These are phyloP conservation scores for Globisporangium cylindrosporum DNA, from an alignment of 352 stramenopile species.

Conservation along the genomic window DNA sequence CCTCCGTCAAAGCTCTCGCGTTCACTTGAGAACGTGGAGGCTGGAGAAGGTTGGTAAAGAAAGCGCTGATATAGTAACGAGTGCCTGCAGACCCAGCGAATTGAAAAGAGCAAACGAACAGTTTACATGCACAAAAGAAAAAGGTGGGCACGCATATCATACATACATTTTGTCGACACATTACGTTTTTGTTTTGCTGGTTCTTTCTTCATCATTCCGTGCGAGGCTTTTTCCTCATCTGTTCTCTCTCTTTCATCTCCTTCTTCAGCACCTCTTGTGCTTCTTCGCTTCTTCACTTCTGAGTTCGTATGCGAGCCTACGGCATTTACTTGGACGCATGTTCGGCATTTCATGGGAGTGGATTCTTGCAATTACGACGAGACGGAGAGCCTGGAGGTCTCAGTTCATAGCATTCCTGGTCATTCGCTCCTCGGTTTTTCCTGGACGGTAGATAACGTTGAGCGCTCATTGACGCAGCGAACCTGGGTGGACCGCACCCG, in stretches of 20 bases:
- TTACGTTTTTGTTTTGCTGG: background rate
- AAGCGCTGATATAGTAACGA: background rate
- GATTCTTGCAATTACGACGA: background rate
- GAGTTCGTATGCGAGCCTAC: background rate
- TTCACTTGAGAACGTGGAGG: background rate
- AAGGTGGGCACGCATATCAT: background rate
- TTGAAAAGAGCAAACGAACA: background rate
- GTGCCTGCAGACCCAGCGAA: background rate
- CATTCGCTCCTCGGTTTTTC: background rate
- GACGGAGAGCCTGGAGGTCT: background rate
- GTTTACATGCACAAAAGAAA: background rate
- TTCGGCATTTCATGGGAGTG: background rate
- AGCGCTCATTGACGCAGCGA: slow-evolving; percentile 1
- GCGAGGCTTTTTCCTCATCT: background rate
- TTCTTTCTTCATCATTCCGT: background rate
- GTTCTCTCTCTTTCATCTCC: background rate
- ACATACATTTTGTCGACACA: slow-evolving; percentile 13
- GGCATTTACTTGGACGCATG: slow-evolving; percentile 7
- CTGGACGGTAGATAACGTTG: background rate
- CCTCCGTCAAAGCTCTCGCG: background rate
- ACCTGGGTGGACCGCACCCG: slow-evolving; percentile 31
- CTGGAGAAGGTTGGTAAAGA: background rate
- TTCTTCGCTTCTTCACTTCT: background rate
- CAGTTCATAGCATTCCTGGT: background rate
- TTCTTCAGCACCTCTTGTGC: background rate